Evolutionary conservation across 768 basidiomycete genomes (phyloP), one percentile per base, ranked within the genome.

Genomic region (Trichaptum fuscoviolaceum): DNA sequence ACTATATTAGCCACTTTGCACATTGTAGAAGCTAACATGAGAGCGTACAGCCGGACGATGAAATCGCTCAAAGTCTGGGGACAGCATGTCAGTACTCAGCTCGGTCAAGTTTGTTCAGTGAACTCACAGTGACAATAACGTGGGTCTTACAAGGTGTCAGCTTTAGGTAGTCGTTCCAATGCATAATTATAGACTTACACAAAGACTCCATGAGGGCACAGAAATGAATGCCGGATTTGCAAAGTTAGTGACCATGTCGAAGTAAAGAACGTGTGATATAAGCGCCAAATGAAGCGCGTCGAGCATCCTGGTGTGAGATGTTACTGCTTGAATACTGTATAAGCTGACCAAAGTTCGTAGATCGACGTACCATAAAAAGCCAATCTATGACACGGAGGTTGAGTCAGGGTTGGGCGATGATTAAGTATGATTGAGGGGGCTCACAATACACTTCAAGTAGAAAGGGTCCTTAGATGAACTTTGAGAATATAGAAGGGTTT

Each of bases 401-500:
- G 64, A 60, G 76, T 73, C 52, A 78, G 69, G 74, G 66, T 63
- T 74, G 15, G 2, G 25, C 2, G 30, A 61, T 26, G 57, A 58
- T 58, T 3, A 34, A 6, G 59, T 3, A 15, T 34, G 23, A 61
- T 1, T 2, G 12, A 18, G 24, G 8, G 23, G 59, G 9, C 59
- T 34, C 15, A 61, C 59, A 17, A 61, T 25, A 23, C 15, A 25
- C 23, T 34, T 61, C 23, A 61, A 17, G 23, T 61, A 61, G 24
- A 25, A 25, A 61, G 59, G 71, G 70, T 84, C 82, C 5, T 72
- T 73, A 0, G 74, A 73, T 27, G 72, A 76, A 57, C 76, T 70
- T 62, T 75, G 75, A 67, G 83, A 86, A 73, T 84, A 87, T 18
- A 80, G 77, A 67, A 78, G 85, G 1, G 82, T 82, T 70, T 87